Base-by-base conservation (phyloP, 148 eudicot species). In the Fagopyrum esculentum region DNA sequence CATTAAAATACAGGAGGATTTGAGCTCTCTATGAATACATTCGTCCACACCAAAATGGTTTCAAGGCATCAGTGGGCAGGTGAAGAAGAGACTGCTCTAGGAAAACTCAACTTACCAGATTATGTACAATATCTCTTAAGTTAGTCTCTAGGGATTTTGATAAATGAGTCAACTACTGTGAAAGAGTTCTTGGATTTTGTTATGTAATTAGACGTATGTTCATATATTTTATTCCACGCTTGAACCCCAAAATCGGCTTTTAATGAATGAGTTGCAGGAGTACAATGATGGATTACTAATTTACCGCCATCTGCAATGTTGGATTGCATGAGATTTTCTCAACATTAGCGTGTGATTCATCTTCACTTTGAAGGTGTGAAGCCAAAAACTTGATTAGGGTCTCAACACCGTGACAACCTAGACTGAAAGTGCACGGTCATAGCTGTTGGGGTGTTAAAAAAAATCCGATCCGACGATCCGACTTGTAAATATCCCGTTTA, bases 11-110 rank as follows among this genome's bases (percentile, higher is more conserved):
- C 70, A 64, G 70, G 70, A 64, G 45, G 45, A 64, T 4, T 16
- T 35, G 46, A 35, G 70, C 70, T 64, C 70, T 64, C 70, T 30
- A 40, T 64, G 70, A 64, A 64, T 6, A 30, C 15, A 49, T 9
- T 12, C 11, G 12, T 49, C 3, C 3, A 10, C 12, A 0, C 52
- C 3, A 8, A 9, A 12, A 29, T 59, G 29, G 30, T 19, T 59
- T 22, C 64, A 55, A 10, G 5, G 4, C 69, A 63, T 29, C 69
- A 26, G 12, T 30, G 45, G 19, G 47, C 17, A 7, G 35, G 16
- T 66, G 46, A 43, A 17, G 46, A 30, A 63, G 69, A 63, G 64
- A 19, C 35, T 30, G 40, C 10, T 30, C 12, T 61, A 44, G 69
- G 22, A 5, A 61, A 61, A 61, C 69, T 59, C 64, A 10, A 12